Conservation (phyloP, 108 stramenopile genomes). For the Pseudonitzschia multiseries region DNA sequence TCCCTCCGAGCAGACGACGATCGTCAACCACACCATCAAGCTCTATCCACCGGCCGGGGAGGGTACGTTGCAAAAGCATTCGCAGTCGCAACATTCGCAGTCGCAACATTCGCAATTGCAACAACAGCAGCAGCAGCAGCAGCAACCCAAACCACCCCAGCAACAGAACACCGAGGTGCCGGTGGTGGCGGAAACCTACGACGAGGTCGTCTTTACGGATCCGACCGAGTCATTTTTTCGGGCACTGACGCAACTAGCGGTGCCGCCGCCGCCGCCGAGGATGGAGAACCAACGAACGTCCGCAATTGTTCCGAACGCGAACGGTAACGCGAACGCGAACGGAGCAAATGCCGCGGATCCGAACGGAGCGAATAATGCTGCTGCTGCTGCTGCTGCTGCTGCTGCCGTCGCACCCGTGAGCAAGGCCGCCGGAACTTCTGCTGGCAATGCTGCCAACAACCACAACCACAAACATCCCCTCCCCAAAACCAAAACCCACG, state of each 20-base stretch:
- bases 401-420: no score
- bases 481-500: background rate
- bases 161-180: slow-evolving; percentile 46
- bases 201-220: slow-evolving; percentile 96
- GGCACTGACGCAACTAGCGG: slow-evolving; percentile 43
- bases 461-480: no score
- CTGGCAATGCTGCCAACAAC: no score
- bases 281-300: no score
- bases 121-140: no score
- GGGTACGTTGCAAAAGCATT: no score
- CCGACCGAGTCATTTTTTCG: slow-evolving; percentile 71
- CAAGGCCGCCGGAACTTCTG: no score
- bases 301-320: background rate
- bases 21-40: slow-evolving; percentile 78
- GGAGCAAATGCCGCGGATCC: no score
- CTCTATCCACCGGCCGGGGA: slow-evolving; percentile 87
- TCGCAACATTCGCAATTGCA: background rate
- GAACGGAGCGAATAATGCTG: no score
- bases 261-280: slow-evolving; percentile 18
- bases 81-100: background rate
- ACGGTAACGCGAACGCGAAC: slow-evolving; percentile 2
- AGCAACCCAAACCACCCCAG: background rate
- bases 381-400: no score
- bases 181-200: slow-evolving; percentile 93
- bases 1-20: slow-evolving; percentile 64